A percentile compares a stretch with the other conserved stretches of the same genome.
Evolutionary conservation across 2,329 filamentous ascomycete genomes (phyloP).

Genomic region (Mycosphaerella sp.): DNA sequence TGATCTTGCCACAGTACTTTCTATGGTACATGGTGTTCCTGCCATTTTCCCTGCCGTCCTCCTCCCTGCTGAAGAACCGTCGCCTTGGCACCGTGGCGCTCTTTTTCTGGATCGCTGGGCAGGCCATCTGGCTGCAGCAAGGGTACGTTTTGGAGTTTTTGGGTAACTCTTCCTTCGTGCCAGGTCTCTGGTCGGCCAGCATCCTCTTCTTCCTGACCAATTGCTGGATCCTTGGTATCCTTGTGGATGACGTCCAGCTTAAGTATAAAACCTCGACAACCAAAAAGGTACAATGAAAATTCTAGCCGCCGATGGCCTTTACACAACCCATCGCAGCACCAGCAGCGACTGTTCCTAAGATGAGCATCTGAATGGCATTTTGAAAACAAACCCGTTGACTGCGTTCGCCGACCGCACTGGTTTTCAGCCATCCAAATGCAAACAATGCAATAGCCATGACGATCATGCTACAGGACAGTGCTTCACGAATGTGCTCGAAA

Average conservation of each 20-base stretch:
- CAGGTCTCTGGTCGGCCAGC: constrained; percentile 71
- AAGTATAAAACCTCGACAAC: background rate
- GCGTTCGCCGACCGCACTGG: constrained; percentile 38
- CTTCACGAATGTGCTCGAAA: constrained; percentile 39
- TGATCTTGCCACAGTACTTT: constrained; percentile 65
- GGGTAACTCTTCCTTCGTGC: constrained; percentile 75
- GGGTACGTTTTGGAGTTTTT: constrained; percentile 51
- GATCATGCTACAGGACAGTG: constrained; percentile 54
- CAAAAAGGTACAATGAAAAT: constrained; percentile 14
- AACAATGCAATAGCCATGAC: constrained; percentile 58
- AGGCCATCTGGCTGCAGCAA: constrained; percentile 51
- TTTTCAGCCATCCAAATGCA: constrained; percentile 61
- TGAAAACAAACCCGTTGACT: constrained; percentile 46
- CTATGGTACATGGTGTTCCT: constrained; percentile 96
- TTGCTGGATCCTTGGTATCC: constrained; percentile 75
- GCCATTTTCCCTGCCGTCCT: constrained; percentile 80
- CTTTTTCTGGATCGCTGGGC: constrained; percentile 66
- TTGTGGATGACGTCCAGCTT: constrained; percentile 59
- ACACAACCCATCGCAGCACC: constrained; percentile 61
- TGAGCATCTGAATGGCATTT: constrained; percentile 58
- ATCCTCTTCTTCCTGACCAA: constrained; percentile 79
- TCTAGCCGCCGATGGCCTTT: constrained; percentile 42
- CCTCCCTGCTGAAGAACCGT: constrained; percentile 60
- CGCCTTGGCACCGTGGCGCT: constrained; percentile 60
- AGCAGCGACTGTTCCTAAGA: constrained; percentile 60